Percentiles rank a stretch among this genome's conserved stretches.
phyloP scores from a whole-genome alignment of 306 rosid genomes.

The Glycyrrhiza uralensis region DNA sequence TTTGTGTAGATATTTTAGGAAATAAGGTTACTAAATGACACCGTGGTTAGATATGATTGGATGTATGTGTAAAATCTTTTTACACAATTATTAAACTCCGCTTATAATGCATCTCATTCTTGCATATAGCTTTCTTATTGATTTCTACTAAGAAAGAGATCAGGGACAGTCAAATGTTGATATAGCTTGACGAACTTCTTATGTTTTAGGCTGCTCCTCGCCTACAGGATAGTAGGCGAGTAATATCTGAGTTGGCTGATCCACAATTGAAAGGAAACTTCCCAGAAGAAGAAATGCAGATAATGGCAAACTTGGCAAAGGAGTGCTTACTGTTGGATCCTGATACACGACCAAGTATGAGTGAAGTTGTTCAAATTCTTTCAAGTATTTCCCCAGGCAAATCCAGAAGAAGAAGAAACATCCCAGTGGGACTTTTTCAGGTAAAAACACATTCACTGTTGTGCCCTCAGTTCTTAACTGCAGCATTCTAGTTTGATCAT shows the following conservation, averaged over 20 bases:
- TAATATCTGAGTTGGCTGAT: conserved; percentile 62
- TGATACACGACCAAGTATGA: conserved; percentile 86
- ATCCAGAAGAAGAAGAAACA: conserved; percentile 63
- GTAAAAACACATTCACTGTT: conserved; percentile 32
- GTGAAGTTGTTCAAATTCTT: conserved; percentile 92
- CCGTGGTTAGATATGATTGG: no score
- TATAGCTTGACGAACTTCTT: conserved; percentile 7
- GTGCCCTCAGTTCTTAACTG: neutral
- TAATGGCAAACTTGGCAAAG: conserved; percentile 93
- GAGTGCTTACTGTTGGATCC: conserved; percentile 94
- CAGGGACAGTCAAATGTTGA: neutral
- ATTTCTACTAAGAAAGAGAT: neutral
- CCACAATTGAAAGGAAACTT: conserved; percentile 66
- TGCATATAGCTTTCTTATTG: neutral
- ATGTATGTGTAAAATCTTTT: no score
- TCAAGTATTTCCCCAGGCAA: conserved; percentile 71
- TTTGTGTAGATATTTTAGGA: no score
- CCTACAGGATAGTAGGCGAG: conserved; percentile 65
- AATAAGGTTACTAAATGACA: no score
- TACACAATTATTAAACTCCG: no score
- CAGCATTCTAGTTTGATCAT: neutral
- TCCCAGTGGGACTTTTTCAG: conserved; percentile 62
- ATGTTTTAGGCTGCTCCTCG: conserved; percentile 70
- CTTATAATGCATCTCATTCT: neutral
- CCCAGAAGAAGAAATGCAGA: conserved; percentile 79